phyloP scores from a whole-genome alignment of 2,329 filamentous ascomycete genomes.

The Phaeosphaeriaceae sp. region DNA sequence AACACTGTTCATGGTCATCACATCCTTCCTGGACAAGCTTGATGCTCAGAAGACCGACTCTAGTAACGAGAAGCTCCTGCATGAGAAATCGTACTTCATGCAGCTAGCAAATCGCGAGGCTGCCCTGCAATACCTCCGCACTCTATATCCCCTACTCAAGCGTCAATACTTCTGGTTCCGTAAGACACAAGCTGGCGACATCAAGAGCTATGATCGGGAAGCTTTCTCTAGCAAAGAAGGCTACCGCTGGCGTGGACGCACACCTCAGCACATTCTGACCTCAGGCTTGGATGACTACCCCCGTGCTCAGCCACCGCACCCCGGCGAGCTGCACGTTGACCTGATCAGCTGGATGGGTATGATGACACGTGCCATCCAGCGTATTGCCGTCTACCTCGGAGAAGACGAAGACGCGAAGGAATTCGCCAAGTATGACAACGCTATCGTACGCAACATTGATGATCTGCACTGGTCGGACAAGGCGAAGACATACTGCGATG shows the following conservation, averaged over 20 bases:
- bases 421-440: conserved; percentile 74
- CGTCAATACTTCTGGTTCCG: conserved; percentile 96
- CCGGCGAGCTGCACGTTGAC: conserved; percentile 93
- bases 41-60: conserved; percentile 53
- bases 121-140: conserved; percentile 73
- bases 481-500: conserved; percentile 87
- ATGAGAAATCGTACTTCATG: conserved; percentile 61
- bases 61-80: conserved; percentile 42
- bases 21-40: conserved; percentile 82
- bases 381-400: conserved; percentile 78
- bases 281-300: conserved; percentile 97
- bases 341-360: conserved; percentile 97
- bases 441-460: conserved; percentile 84
- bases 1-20: conserved; percentile 88
- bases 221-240: conserved; percentile 89
- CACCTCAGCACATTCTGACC: conserved; percentile 84
- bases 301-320: conserved; percentile 89
- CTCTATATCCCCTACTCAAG: conserved; percentile 84
- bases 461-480: conserved; percentile 91
- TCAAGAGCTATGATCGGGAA: conserved; percentile 89
- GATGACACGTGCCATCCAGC: conserved; percentile 85
- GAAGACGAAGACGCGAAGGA: conserved; percentile 77
- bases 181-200: conserved; percentile 85
- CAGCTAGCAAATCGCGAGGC: conserved; percentile 72
- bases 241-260: conserved; percentile 94